Conservation (phyloP, 805 yeast genomes). For the Starmerella etchellsii region DNA sequence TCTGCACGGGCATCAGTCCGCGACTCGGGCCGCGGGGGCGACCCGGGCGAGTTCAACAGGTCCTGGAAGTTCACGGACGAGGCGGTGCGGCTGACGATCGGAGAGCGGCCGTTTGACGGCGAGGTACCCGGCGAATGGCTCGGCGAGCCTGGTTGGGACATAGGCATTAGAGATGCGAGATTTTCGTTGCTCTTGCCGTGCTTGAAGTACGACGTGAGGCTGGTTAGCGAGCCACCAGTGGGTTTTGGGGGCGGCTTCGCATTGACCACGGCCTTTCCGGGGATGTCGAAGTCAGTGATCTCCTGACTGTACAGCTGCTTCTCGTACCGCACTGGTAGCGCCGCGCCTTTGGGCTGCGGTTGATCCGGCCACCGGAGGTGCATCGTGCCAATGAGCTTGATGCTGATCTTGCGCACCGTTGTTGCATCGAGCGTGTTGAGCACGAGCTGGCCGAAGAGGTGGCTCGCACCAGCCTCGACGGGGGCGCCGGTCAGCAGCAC, state of each 20-base stretch:
- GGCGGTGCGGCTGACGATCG: slow-evolving; percentile 1
- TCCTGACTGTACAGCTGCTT: slow-evolving; percentile 57
- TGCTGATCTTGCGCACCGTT: slow-evolving; percentile 46
- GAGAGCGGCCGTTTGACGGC: not conserved
- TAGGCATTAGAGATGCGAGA: no score
- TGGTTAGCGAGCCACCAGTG: slow-evolving; percentile 23
- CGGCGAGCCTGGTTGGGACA: not conserved
- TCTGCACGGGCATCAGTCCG: not conserved
- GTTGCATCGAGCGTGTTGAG: slow-evolving; percentile 66
- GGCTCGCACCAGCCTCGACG: slow-evolving; percentile 62
- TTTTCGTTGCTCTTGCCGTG: not conserved
- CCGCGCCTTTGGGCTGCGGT: slow-evolving; percentile 9
- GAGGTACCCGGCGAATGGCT: no score
- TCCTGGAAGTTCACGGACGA: not conserved
- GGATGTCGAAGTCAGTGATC: slow-evolving; percentile 31
- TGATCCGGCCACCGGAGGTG: slow-evolving; percentile 51
- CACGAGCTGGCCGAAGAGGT: slow-evolving; percentile 66
- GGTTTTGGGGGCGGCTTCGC: slow-evolving; percentile 16
- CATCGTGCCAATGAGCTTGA: slow-evolving; percentile 56
- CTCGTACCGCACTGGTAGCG: slow-evolving; percentile 32
- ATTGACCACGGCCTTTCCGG: slow-evolving; percentile 8
- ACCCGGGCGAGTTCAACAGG: not conserved
- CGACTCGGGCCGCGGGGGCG: not conserved
- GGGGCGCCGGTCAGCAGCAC: slow-evolving; percentile 68
- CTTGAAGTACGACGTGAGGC: slow-evolving; percentile 22